phyloP scores from a whole-genome alignment of 768 basidiomycete species.

The Daedalea quercina region DNA sequence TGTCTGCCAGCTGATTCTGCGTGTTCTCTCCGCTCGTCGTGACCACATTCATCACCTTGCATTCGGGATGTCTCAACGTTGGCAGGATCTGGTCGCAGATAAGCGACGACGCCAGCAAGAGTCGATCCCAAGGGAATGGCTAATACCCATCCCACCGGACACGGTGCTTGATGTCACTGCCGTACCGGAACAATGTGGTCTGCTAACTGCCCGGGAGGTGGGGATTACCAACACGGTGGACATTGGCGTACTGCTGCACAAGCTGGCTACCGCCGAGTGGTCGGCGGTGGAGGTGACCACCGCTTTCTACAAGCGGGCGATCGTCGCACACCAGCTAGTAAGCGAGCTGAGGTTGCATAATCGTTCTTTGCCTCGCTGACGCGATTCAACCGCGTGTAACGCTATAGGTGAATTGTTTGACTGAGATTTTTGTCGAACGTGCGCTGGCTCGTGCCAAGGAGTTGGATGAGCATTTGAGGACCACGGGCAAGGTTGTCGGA shows the following conservation, averaged over 20 bases:
- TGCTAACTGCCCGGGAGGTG: slow-evolving; percentile 47
- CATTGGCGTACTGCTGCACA: slow-evolving; percentile 40
- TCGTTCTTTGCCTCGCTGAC: neutral
- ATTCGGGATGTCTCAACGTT: slow-evolving; percentile 19
- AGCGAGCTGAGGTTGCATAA: slow-evolving; percentile 13
- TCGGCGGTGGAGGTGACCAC: slow-evolving; percentile 59
- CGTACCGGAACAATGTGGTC: slow-evolving; percentile 46
- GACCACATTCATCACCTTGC: neutral
- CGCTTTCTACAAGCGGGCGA: slow-evolving; percentile 72
- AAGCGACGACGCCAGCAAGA: slow-evolving; percentile 47
- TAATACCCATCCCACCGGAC: slow-evolving; percentile 37
- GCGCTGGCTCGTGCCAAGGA: slow-evolving; percentile 58
- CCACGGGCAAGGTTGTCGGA: slow-evolving; percentile 60
- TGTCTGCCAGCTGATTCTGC: neutral
- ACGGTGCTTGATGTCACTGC: slow-evolving; percentile 40
- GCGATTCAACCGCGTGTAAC: neutral
- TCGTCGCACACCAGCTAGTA: slow-evolving; percentile 75
- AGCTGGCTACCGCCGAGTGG: slow-evolving; percentile 46
- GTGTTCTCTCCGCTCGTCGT: neutral
- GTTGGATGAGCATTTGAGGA: slow-evolving; percentile 55
- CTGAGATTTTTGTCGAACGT: slow-evolving; percentile 75
- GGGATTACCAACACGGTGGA: slow-evolving; percentile 51
- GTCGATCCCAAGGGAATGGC: slow-evolving; percentile 59
- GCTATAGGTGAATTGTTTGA: slow-evolving; percentile 70
- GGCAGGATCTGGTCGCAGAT: slow-evolving; percentile 47